Base-by-base conservation (phyloP, 2,329 filamentous ascomycete genomes). In the Gaeumannomyces sp. region DNA sequence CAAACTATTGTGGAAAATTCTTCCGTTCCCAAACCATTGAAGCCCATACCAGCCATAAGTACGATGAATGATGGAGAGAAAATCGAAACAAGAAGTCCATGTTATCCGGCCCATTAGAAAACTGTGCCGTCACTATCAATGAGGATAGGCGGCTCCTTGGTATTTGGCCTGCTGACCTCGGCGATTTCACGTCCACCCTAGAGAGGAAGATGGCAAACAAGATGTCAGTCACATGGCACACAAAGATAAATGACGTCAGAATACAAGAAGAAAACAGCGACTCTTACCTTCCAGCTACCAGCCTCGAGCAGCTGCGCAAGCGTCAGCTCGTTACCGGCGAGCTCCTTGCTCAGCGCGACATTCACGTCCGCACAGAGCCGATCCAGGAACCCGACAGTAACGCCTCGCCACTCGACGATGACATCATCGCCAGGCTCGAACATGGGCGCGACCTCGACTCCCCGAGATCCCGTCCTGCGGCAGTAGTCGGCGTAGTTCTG, bases 41-140 rank as follows among this genome's bases (percentile, higher is more conserved):
- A 22, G 6, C 45, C 8, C 45, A 53, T 53, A 22, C 45, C 45
- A 53, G 45, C 45, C 19, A 5, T n/a, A 25, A 53, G 22, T 53
- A 53, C 6, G 8, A 25, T 25, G 45, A 61, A 50, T 25, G 38
- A 31, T 45, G 5, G n/a, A 31, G 25, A n/a, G 16, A 56, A 56
- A 28, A 62, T 27, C 28, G 27, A 38, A 56, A 3, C 27, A 62
- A 45, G 16, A 16, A 45, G 16, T 27, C 60, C n/a, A 53, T 25
- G 33, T 27, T 13, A 27, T 38, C 33, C 25, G 27, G 14, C 19
- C 7, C 22, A 38, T 56, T 67, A 71, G 75, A 99, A 98, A 69
- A 99, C 92, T 29, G 95, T 98, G 67, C 95, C 95, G 75, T 99
- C 95, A 69, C 92, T 97, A 70, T 96, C 85, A 71, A 98, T 97